Conservation (phyloP, 108 stramenopile genomes). For the Pseudonitzschia pungens region DNA sequence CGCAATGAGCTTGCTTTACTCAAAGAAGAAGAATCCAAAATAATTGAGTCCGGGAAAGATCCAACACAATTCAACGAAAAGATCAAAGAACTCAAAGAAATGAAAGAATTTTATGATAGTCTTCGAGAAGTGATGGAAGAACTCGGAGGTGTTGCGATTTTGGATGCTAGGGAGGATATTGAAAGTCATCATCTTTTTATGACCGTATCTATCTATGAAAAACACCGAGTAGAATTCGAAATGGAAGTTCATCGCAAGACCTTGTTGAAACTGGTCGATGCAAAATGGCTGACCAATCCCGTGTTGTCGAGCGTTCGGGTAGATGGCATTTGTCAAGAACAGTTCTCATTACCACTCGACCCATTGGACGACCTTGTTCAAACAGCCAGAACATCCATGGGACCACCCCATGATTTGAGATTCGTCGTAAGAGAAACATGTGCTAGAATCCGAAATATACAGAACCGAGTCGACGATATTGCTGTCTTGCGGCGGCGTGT, state of each 20-base stretch:
- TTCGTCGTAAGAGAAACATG: constrained; percentile 61
- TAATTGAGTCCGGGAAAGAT: constrained; percentile 11
- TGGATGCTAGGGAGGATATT: constrained; percentile 35
- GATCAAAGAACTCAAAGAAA: constrained; percentile 47
- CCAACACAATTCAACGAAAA: constrained; percentile 34
- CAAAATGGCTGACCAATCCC: constrained; percentile 30
- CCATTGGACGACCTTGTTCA: constrained; percentile 60
- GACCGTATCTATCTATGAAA: constrained; percentile 19
- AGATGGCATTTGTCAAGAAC: constrained; percentile 3
- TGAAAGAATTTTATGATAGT: constrained; percentile 51
- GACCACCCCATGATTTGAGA: constrained; percentile 49
- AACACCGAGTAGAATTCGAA: constrained; percentile 28
- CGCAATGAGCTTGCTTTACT: constrained; percentile 34
- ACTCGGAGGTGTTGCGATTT: constrained; percentile 61
- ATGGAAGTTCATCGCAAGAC: constrained; percentile 35
- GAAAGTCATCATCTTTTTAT: constrained; percentile 20
- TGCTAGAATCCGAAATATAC: constrained; percentile 50
- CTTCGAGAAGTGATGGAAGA: constrained; percentile 63
- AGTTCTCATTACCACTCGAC: constrained; percentile 39
- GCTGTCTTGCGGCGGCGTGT: constrained; percentile 41
- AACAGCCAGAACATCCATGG: constrained; percentile 36
- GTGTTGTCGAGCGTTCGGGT: not conserved
- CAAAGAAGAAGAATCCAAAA: constrained; percentile 14
- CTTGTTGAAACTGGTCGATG: constrained; percentile 38
- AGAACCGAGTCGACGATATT: constrained; percentile 48